Evolutionary conservation across 148 eudicot genomes (phyloP), one percentile per base, ranked within the genome.

Genomic region (Fagopyrum esculentum): DNA sequence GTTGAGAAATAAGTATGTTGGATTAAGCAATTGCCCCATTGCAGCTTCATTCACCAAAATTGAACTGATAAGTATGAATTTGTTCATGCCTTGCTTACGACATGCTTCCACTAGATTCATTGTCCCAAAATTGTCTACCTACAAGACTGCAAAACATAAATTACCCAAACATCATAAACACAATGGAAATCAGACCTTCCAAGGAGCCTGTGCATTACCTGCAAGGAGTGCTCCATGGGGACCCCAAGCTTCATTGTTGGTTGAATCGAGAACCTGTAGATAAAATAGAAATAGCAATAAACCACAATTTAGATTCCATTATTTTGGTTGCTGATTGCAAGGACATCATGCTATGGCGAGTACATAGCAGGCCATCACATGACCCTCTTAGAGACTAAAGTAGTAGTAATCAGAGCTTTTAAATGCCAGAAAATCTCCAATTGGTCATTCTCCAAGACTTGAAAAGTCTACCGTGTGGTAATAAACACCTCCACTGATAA

Each of bases 181-280:
- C 29, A 22, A 22, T 19, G n/a, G 5, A 12, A 15, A 59, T 80
- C 84, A 47, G 70, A 92, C 98, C 97, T 94, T 91, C 98, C 98
- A 94, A 45, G 87, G 78, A 77, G 99, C 97, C 78, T 86, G 89
- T 66, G 99, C 97, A 86, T 92, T 59, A 45, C 82, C 87, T 71
- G 98, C 91, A 74, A 96, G 98, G 82, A 87, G 97, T 35, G 98
- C 82, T 72, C 97, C 99, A 86, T 92, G 98, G 75, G 99, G 97
- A 76, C 99, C 99, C 97, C 99, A 96, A 50, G 99, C 89, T 87
- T 96, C 99, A 83, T 96, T 96, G 86, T 98, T 92, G 76, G 99
- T 96, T 74, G 99, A 92, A 85, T 96, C 99, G 75, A 92, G 94
- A 87, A 92, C 97, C 98, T 96, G 77, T 73, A 80, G 47, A 72